Evolutionary conservation across 1,284 basidiomycete genomes (phyloP).

Genomic region (Ceratobasidium theobromae): DNA sequence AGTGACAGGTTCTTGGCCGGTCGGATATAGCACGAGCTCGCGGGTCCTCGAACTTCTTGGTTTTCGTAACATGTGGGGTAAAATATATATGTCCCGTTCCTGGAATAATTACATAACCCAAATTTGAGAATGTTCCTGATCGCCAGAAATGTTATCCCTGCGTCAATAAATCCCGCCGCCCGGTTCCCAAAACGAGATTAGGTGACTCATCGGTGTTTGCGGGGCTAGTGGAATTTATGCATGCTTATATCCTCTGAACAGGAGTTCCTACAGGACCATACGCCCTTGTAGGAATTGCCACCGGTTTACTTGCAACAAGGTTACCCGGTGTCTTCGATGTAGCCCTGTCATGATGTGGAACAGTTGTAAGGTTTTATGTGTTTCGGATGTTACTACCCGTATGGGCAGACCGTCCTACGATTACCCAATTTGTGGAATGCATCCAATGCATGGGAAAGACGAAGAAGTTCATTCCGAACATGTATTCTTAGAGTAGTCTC

Average conservation of each 20-base stretch:
- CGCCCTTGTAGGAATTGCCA: background rate
- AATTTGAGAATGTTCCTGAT: background rate
- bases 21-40: background rate
- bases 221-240: too few species aligned
- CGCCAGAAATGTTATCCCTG: background rate
- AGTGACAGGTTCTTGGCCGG: background rate
- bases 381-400: background rate
- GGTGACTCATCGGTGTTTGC: background rate
- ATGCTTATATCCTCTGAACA: too few species aligned
- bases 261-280: too few species aligned
- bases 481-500: too few species aligned
- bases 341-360: background rate
- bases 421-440: background rate
- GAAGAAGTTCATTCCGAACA: slow-evolving; percentile 15
- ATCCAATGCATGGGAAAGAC: slow-evolving; percentile 1
- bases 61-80: slow-evolving; percentile 16
- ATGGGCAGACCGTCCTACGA: background rate
- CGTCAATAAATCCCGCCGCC: background rate
- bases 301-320: background rate
- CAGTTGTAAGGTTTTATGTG: background rate
- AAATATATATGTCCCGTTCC: background rate
- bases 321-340: background rate
- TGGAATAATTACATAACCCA: slow-evolving; percentile 9
- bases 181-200: background rate
- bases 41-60: slow-evolving; percentile 7